Evolutionary conservation across 306 rosid genomes (phyloP), one percentile per base, ranked within the genome.

Genomic region (Quercus berberidifolia): DNA sequence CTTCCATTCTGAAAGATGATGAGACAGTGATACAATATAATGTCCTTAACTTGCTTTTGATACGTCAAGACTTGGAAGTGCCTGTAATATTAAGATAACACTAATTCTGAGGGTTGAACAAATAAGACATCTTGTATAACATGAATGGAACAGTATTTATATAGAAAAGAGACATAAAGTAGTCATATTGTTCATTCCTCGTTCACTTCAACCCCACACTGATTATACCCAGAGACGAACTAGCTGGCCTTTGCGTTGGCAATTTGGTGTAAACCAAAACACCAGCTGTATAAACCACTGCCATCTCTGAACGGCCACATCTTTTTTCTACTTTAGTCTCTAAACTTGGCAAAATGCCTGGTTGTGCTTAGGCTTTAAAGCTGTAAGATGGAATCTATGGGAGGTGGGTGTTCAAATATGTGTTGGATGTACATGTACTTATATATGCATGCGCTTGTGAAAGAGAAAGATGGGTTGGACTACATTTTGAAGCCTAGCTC

Each of bases 241-340:
- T 82, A 75, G 77, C 79, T 20, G 30, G 80, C 85, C 83, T 85
- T 85, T 74, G 79, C 76, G 86, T 79, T 78, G 91, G 65, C 74
- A 75, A 80, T 73, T 84, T 85, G 83, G 85, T 77, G 77, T 76
- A 25, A 80, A 78, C 74, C 80, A 71, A 73, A 68, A 76, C 28
- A 76, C 23, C 75, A 51, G 58, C 74, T 74, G 70, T 74, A 69
- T 54, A 69, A 73, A 76, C 49, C 74, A 81, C 25, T 60, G 28
- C 75, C 49, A 83, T 84, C 11, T 49, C 69, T 74, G 85, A 57
- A 84, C 4, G 14, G 64, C 30, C 87, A 71, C 70, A 38, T 77
- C 76, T 71, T 54, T 82, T 79, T 75, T 72, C 74, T 55, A 30
- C 78, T 26, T 69, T 83, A 30, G 55, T 79, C 80, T 74, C 56